Conservation (phyloP, 139 green algal genomes). For the Micractinium conductrix region DNA sequence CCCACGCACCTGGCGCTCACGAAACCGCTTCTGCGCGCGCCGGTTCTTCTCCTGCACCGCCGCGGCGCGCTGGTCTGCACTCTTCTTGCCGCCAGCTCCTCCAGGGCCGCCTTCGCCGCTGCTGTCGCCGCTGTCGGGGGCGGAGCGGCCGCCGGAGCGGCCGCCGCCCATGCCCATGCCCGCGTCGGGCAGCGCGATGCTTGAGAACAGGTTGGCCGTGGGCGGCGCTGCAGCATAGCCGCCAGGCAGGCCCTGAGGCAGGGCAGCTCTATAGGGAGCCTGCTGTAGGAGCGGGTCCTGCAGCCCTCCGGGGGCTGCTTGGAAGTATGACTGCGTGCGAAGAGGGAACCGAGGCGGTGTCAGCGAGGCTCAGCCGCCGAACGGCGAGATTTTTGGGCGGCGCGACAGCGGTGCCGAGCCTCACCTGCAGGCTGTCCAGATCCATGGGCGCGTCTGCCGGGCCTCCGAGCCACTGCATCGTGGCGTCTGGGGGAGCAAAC, state of each 20-base stretch:
- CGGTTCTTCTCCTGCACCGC: slow-evolving; percentile 57
- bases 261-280: too few species aligned
- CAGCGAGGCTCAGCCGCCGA: neutral
- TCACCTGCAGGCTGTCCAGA: slow-evolving; percentile 25
- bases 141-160: neutral
- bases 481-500: neutral
- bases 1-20: slow-evolving; percentile 44
- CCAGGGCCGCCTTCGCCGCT: neutral
- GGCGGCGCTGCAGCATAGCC: neutral
- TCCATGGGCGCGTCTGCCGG: neutral
- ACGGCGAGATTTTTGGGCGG: too few species aligned
- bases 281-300: neutral
- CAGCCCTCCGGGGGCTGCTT: neutral
- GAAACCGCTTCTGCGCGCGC: slow-evolving; percentile 56
- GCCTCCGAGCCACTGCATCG: slow-evolving; percentile 7
- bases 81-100: neutral
- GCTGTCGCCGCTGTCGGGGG: slow-evolving; percentile 30
- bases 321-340: slow-evolving; percentile 19
- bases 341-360: neutral
- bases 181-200: slow-evolving; percentile 35
- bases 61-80: neutral
- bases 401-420: neutral
- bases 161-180: neutral
- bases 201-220: slow-evolving; percentile 47
- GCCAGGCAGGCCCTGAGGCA: neutral